These are phyloP conservation scores for Apophysomyces variabilis DNA, from an alignment of 371 early-diverging fungal genomes.

Conservation along the genomic window DNA sequence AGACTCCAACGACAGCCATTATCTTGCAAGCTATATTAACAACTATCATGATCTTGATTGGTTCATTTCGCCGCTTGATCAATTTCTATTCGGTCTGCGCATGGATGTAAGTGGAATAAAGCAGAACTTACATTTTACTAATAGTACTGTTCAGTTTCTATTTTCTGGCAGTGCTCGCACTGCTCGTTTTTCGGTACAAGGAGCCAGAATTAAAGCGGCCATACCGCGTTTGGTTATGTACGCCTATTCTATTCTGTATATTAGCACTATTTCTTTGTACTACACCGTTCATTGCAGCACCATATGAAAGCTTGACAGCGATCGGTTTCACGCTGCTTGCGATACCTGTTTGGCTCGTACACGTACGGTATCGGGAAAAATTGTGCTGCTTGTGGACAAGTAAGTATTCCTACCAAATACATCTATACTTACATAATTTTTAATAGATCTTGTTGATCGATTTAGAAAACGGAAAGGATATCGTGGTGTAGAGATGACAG, in stretches of 20 bases:
- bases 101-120: constrained; percentile 60
- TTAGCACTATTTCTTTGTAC: constrained; percentile 64
- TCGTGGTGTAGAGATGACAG: constrained; percentile 49
- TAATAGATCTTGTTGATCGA: constrained; percentile 22
- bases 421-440: neutral
- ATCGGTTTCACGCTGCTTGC: constrained; percentile 45
- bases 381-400: constrained; percentile 33
- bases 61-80: constrained; percentile 70
- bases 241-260: constrained; percentile 62
- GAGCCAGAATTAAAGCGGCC: constrained; percentile 69
- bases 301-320: constrained; percentile 57
- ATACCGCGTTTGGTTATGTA: constrained; percentile 63
- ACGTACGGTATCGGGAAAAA: constrained; percentile 41
- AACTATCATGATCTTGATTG: constrained; percentile 66
- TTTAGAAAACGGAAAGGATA: constrained; percentile 38
- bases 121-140: neutral
- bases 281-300: constrained; percentile 67
- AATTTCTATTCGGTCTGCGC: constrained; percentile 79
- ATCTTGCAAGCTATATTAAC: constrained; percentile 68
- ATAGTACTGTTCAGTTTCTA: constrained; percentile 34
- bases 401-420: constrained; percentile 17
- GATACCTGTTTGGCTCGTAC: constrained; percentile 57
- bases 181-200: constrained; percentile 60
- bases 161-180: constrained; percentile 56
- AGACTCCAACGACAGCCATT: constrained; percentile 75